Evolutionary conservation across 805 yeast species (phyloP).

Genomic region (Hanseniaspora taiwanica): DNA sequence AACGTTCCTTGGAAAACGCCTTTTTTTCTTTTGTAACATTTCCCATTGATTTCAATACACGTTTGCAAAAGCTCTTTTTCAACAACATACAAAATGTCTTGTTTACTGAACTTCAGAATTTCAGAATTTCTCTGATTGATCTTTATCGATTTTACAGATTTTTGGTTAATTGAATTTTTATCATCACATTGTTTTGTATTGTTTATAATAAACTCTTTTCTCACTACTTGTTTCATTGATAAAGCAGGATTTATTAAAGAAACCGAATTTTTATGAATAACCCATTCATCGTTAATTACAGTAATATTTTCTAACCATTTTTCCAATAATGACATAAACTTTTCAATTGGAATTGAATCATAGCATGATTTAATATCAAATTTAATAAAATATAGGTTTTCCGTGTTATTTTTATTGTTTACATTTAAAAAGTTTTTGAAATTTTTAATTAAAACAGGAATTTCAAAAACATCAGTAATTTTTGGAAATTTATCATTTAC

Average conservation of each 20-base stretch:
- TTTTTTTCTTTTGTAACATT: constrained; percentile 33
- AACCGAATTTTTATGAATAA: constrained; percentile 1
- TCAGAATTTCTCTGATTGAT: background rate
- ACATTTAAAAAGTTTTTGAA: constrained; percentile 23
- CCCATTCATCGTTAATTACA: constrained; percentile 10
- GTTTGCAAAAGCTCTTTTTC: constrained; percentile 42
- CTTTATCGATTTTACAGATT: background rate
- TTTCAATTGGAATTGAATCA: constrained; percentile 49
- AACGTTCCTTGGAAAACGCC: constrained; percentile 85
- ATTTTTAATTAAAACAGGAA: constrained; percentile 25
- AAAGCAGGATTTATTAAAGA: constrained; percentile 1
- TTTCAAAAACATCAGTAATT: constrained; percentile 32
- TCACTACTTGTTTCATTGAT: background rate
- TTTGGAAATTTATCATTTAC: constrained; percentile 7
- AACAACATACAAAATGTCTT: constrained; percentile 34
- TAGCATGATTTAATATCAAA: constrained; percentile 71
- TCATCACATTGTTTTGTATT: too few relatives aligned
- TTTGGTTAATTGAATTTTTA: background rate
- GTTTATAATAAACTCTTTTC: background rate
- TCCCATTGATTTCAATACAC: constrained; percentile 26
- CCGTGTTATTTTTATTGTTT: background rate
- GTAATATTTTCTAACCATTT: constrained; percentile 18
- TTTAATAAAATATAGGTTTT: constrained; percentile 44
- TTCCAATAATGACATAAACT: constrained; percentile 25
- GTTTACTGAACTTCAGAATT: constrained; percentile 21